These are phyloP conservation scores for Chlorella sp. DNA, from an alignment of 139 green algal species.

Conservation along the genomic window DNA sequence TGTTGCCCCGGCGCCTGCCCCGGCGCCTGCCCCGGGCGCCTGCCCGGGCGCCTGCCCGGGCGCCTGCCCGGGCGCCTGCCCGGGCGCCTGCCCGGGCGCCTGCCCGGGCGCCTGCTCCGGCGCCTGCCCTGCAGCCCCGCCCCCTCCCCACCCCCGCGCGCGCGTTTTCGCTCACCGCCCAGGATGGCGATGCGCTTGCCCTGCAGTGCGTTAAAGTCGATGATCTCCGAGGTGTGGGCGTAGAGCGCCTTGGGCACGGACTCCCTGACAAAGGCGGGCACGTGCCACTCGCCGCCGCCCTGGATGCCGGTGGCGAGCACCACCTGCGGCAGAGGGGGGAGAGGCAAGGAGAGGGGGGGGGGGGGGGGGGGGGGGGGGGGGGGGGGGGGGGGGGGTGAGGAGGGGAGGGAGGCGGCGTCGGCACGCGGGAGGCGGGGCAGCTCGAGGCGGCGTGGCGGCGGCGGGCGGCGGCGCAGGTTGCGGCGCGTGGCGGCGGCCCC, in stretches of 20 bases:
- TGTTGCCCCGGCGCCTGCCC: neutral
- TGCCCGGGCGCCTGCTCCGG: too few species aligned
- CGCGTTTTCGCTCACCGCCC: constrained; percentile 9
- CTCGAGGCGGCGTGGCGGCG: too few species aligned
- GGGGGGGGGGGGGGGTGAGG: neutral
- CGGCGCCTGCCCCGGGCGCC: too few species aligned
- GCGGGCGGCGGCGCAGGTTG: too few species aligned
- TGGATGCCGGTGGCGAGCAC: constrained; percentile 53
- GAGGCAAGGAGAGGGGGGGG: neutral
- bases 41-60: too few species aligned
- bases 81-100: too few species aligned
- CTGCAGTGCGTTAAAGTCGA: constrained; percentile 35
- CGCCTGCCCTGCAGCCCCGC: neutral
- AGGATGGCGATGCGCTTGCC: constrained; percentile 46
- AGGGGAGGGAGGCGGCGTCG: neutral
- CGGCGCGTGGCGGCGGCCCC: too few species aligned
- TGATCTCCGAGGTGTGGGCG: constrained; percentile 37
- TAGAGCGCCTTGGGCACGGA: constrained; percentile 22
- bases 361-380: too few species aligned
- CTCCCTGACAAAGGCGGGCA: constrained; percentile 35
- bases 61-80: too few species aligned
- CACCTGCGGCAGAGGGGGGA: constrained; percentile 20
- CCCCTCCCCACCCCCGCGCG: too few species aligned
- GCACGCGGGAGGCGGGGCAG: too few species aligned
- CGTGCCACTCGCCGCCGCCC: constrained; percentile 52